Evolutionary conservation across 2,329 filamentous ascomycete species (phyloP), one percentile per base, ranked within the genome.

Genomic region (Scorias spongiosa): DNA sequence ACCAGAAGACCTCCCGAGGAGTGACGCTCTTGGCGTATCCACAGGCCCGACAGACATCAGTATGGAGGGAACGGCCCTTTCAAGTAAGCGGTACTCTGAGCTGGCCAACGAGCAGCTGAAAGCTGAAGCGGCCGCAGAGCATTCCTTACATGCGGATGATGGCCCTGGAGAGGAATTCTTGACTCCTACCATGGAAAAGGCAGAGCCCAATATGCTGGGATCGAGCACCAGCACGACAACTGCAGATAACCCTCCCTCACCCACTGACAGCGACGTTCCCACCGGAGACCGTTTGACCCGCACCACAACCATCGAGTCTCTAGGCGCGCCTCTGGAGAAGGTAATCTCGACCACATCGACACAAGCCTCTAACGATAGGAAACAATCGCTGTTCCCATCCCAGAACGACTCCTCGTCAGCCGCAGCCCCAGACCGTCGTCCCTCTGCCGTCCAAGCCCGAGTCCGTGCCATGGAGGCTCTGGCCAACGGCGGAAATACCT

Each of bases 401-500:
- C 20, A 26, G 20, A 7, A 26, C 7, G 20, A 4, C 20, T 26
- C 20, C 3, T 26, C 20, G 4, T 26, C 20, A 26, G 5, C 38
- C 38, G 38, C 11, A 28, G 14, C 11, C 5, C 38, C 12, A 11
- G 46, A 50, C 34, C 46, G 50, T 18, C 52, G 50, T 41, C 43
- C 29, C 37, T 52, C 50, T 18, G 51, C 51, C 8, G 50, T 54
- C 10, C 39, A 51, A 10, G 51, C 46, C 17, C 41, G 49, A 29
- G 50, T 54, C 8, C 42, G 50, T 32, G 51, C 50, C 11, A 54
- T 54, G 51, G 51, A 54, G 42, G 43, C 49, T 8, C 39, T 45
- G 17, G 44, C 44, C 12, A 40, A 20, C 20, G 18, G 38, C 17
- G 38, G 38, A 26, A 26, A 3, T 7, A 7, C 20, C 20, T 26